These are phyloP conservation scores for Fusarium pseudoanthophilum DNA, from an alignment of 2,329 filamentous ascomycete species.

Conservation along the genomic window DNA sequence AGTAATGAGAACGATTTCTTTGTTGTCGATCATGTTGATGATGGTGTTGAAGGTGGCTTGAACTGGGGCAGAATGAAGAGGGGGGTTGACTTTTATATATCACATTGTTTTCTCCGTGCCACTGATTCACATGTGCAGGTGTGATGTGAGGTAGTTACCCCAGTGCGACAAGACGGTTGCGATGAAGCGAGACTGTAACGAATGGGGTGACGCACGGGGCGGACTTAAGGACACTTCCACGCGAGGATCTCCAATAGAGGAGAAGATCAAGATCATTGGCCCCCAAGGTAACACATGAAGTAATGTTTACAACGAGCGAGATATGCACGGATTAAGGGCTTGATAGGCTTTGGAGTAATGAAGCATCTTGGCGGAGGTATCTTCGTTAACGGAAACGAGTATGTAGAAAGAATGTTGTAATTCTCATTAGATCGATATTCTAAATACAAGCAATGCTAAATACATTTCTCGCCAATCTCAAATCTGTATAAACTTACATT, in stretches of 20 bases:
- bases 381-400: too few species aligned
- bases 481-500: not conserved
- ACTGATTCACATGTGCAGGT: constrained; percentile 4
- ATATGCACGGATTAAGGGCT: not conserved
- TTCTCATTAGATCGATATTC: not conserved
- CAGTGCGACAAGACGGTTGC: not conserved
- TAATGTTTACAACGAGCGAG: not conserved
- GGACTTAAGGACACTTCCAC: constrained; percentile 10
- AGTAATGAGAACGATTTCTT: constrained; percentile 65
- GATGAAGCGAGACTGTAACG: not conserved
- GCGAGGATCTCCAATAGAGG: not conserved
- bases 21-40: constrained; percentile 39
- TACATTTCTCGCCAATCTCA: not conserved
- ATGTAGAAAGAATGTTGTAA: not conserved
- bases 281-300: not conserved
- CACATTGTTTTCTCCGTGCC: not conserved
- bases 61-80: not conserved
- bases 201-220: not conserved
- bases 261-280: not conserved
- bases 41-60: not conserved
- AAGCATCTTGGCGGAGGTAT: not conserved
- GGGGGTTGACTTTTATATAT: constrained; percentile 3
- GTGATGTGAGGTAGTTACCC: not conserved
- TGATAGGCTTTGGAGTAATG: not conserved
- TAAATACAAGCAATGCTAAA: not conserved